Conservation (phyloP, 2,329 filamentous ascomycete genomes). For the Lizonia empirigonia region DNA sequence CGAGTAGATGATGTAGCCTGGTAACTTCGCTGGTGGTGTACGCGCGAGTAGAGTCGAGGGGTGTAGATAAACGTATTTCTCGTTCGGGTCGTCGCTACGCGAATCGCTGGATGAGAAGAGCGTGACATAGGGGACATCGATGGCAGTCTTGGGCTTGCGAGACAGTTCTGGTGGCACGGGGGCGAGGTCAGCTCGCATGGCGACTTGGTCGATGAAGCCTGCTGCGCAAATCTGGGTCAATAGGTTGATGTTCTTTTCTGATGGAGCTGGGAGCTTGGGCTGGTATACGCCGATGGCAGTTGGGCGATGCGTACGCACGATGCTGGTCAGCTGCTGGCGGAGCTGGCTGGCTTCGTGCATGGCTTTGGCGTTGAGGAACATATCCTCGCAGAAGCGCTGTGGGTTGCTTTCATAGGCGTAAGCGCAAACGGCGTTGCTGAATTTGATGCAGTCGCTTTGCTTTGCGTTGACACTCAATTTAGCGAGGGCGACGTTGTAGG, state of each 20-base stretch:
- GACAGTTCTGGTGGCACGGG: conserved; percentile 62
- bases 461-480: conserved; percentile 78
- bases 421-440: conserved; percentile 85
- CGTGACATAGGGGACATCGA: conserved; percentile 89
- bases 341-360: conserved; percentile 86
- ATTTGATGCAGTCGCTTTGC: conserved; percentile 85
- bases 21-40: conserved; percentile 63
- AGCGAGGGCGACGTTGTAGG: conserved; percentile 73
- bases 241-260: conserved; percentile 70
- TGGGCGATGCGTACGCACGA: conserved; percentile 76
- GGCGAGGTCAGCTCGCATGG: conserved; percentile 86
- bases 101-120: conserved; percentile 69
- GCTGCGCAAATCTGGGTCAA: conserved; percentile 91
- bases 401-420: conserved; percentile 60
- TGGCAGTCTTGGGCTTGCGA: conserved; percentile 79
- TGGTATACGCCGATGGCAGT: conserved; percentile 47
- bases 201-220: conserved; percentile 92
- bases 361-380: conserved; percentile 86
- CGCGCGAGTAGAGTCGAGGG: conserved; percentile 77
- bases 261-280: conserved; percentile 62
- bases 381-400: conserved; percentile 77
- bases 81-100: conserved; percentile 54
- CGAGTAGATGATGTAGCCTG: conserved; percentile 85
- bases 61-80: conserved; percentile 82
- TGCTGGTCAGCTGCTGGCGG: conserved; percentile 78